phyloP scores from a whole-genome alignment of 139 green algal species.

The Volvox africanus region DNA sequence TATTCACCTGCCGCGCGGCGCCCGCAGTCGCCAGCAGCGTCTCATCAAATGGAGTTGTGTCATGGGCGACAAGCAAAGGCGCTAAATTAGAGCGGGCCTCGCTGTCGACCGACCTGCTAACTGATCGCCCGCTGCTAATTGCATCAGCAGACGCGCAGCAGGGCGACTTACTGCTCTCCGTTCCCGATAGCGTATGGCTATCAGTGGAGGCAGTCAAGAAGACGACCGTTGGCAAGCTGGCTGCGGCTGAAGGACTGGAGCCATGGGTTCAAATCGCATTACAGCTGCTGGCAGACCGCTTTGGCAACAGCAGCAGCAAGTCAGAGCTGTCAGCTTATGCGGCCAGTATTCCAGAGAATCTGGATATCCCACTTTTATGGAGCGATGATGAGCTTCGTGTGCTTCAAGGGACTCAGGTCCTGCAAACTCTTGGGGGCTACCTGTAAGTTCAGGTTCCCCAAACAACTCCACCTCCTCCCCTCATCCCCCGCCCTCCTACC shows the following conservation, averaged over 20 bases:
- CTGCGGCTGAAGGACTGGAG: constrained; percentile 60
- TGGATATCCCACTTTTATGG: constrained; percentile 79
- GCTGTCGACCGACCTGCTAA: constrained; percentile 38
- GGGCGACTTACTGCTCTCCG: constrained; percentile 53
- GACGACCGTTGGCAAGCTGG: constrained; percentile 41
- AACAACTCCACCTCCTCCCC: not conserved
- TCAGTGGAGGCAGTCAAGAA: constrained; percentile 31
- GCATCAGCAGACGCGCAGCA: constrained; percentile 52
- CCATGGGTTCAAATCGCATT: constrained; percentile 85
- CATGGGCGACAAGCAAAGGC: constrained; percentile 46
- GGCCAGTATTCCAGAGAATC: constrained; percentile 58
- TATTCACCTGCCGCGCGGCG: not conserved
- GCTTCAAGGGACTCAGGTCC: constrained; percentile 82
- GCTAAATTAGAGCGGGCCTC: constrained; percentile 46
- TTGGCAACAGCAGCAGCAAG: not conserved
- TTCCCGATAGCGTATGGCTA: constrained; percentile 58
- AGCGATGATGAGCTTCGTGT: constrained; percentile 64
- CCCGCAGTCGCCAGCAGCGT: not conserved
- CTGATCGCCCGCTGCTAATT: constrained; percentile 47
- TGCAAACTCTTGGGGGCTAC: constrained; percentile 72
- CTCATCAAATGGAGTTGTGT: not conserved
- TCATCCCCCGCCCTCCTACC: not conserved
- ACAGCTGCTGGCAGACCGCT: constrained; percentile 77
- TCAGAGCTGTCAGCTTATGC: constrained; percentile 68
- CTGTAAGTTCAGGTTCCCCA: constrained; percentile 45